Evolutionary conservation across 371 early-diverging fungal genomes (phyloP).

Genomic region (Choanephora cucurbitarum): DNA sequence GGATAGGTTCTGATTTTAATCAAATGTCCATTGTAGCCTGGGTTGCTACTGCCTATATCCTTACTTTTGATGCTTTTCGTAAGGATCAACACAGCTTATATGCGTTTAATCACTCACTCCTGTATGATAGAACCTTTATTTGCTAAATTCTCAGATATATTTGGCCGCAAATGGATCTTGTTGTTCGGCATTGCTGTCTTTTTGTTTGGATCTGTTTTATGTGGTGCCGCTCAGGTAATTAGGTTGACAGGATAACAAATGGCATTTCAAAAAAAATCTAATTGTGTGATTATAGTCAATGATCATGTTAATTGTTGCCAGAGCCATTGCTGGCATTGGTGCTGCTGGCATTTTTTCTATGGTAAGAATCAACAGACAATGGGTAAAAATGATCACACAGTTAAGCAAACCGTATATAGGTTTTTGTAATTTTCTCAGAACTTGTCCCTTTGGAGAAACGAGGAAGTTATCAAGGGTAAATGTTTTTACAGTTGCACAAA

Average conservation of each 20-base stretch:
- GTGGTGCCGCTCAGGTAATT: constrained; percentile 54
- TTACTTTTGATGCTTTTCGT: constrained; percentile 43
- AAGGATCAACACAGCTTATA: too few relatives aligned
- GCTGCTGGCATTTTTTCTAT: constrained; percentile 61
- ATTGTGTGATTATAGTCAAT: constrained; percentile 33
- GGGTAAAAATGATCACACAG: too few relatives aligned
- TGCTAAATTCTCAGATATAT: constrained; percentile 71
- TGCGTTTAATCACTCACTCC: background rate
- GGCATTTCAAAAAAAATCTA: background rate
- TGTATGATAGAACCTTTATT: constrained; percentile 49
- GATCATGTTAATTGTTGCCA: constrained; percentile 63
- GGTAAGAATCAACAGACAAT: constrained; percentile 18
- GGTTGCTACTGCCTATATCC: constrained; percentile 67
- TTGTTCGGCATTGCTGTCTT: constrained; percentile 62
- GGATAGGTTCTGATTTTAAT: constrained; percentile 71
- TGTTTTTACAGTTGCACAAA: background rate
- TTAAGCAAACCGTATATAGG: too few relatives aligned
- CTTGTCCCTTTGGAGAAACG: constrained; percentile 57
- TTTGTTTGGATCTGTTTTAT: constrained; percentile 59
- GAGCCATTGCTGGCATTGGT: constrained; percentile 66
- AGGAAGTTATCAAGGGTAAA: constrained; percentile 59
- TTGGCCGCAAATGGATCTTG: constrained; percentile 68
- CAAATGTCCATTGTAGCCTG: constrained; percentile 59
- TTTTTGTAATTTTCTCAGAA: constrained; percentile 68
- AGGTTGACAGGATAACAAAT: background rate